These are phyloP conservation scores for Cymbopogon flexuosus DNA, from an alignment of 202 grass and related monocot species.

Conservation along the genomic window DNA sequence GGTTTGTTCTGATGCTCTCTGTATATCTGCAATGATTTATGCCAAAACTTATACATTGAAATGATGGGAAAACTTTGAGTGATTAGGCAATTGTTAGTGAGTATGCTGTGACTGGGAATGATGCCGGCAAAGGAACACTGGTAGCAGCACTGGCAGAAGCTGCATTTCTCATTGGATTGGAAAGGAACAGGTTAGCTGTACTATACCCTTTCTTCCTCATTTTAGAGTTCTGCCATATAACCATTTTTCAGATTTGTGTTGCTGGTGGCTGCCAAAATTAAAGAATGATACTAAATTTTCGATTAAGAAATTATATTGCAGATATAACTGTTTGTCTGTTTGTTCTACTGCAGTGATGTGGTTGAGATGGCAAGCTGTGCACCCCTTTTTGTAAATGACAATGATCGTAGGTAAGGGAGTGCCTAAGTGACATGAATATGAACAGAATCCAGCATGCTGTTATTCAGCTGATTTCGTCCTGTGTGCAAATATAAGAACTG, in stretches of 20 bases:
- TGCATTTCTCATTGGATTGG: slow-evolving; percentile 87
- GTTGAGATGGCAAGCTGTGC: slow-evolving; percentile 86
- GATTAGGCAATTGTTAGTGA: slow-evolving; percentile 83
- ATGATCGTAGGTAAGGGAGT: slow-evolving; percentile 52
- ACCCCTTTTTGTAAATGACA: slow-evolving; percentile 82
- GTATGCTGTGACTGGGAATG: slow-evolving; percentile 79
- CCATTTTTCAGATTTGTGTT: neutral
- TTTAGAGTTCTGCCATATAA: neutral
- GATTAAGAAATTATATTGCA: neutral
- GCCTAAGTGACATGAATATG: neutral
- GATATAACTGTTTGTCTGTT: neutral
- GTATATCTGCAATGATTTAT: neutral
- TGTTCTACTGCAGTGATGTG: slow-evolving; percentile 57
- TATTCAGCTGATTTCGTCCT: neutral
- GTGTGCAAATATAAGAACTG: neutral
- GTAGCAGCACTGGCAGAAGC: slow-evolving; percentile 83
- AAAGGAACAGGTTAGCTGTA: slow-evolving; percentile 69
- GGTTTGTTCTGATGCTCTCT: slow-evolving; percentile 28
- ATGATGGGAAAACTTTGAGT: slow-evolving; percentile 2
- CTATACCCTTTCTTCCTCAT: neutral
- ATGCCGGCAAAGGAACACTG: slow-evolving; percentile 83
- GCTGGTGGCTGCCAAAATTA: neutral
- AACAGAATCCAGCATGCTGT: neutral
- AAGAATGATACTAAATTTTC: neutral
- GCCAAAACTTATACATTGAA: neutral